Percentiles rank a stretch among this genome's conserved stretches.
phyloP scores from a whole-genome alignment of 257 asterid species.

The Capsicum rhomboideum region DNA sequence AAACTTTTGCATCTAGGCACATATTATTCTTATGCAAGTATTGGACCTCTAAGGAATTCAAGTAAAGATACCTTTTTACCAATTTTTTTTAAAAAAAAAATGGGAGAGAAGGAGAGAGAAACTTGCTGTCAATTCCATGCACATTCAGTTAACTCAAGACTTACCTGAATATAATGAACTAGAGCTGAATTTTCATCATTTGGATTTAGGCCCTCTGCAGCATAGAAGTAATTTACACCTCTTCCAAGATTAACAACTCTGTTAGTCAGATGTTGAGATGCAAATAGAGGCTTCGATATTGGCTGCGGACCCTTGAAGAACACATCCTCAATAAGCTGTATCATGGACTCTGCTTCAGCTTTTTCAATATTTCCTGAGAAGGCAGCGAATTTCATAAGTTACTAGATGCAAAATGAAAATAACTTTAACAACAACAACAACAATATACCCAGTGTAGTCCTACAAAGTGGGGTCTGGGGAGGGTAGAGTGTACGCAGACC shows the following conservation, averaged over 20 bases:
- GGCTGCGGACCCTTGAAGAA: slow-evolving; percentile 63
- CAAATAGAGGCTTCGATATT: slow-evolving; percentile 57
- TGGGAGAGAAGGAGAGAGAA: not conserved
- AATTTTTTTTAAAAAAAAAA: not conserved
- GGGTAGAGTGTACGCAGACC: no score
- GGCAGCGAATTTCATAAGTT: slow-evolving; percentile 2
- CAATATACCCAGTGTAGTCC: no score
- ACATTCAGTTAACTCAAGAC: not conserved
- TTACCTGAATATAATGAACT: slow-evolving; percentile 90
- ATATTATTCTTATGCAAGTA: not conserved
- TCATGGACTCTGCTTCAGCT: slow-evolving; percentile 73
- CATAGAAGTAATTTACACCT: slow-evolving; percentile 53
- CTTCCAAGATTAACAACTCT: slow-evolving; percentile 76
- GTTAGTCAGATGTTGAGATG: slow-evolving; percentile 79
- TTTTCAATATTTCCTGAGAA: slow-evolving; percentile 71
- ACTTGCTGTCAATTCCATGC: not conserved
- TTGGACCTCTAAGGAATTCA: not conserved
- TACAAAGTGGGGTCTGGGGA: no score
- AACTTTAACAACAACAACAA: no score
- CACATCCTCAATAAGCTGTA: slow-evolving; percentile 56
- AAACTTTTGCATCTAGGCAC: not conserved
- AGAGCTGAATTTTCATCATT: slow-evolving; percentile 92
- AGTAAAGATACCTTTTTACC: not conserved
- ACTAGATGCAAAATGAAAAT: slow-evolving; percentile 4
- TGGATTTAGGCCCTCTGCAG: slow-evolving; percentile 76